Base-by-base conservation (phyloP, 2,329 filamentous ascomycete species). In the Diplodia sapinea region DNA sequence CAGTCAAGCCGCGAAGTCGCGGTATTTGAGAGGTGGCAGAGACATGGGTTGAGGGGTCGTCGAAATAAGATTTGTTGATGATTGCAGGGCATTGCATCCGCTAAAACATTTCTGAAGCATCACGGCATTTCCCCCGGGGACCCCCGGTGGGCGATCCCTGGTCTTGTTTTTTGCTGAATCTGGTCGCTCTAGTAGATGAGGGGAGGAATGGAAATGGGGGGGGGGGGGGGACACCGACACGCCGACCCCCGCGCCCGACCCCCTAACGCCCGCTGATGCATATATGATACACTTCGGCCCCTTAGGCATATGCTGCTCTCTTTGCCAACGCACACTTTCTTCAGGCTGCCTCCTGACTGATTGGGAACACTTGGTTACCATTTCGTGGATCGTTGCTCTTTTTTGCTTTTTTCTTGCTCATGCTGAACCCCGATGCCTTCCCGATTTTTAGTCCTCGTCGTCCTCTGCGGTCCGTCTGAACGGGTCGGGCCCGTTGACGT, bases 401-500 rank as follows among this genome's bases (percentile, higher is more conserved):
- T 47, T 47, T 43, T 43, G 8, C 31, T 8, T 47, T 47, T 36
- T 36, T 12, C 33, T 36, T 11, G 33, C 13, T 47, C 7, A 47
- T 47, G 43, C 43, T 47, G 3, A 9, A 6, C 43, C 43, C 43
- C 5, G 43, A n/a, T n/a, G 17, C 43, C 17, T 17, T 20, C n/a
- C 8, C 33, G 8, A 11, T 9, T 6, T 47, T 20, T 50, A 61
- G 3, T 52, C 54, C 4, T 66, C 51, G n/a, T 61, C 66, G 33
- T 67, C 66, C 6, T 50, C 66, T 20, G n/a, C n/a, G 29, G 26
- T 26, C 20, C 59, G 59, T n/a, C 64, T 50, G 76, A 95, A 93
- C 51, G 92, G 91, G 82, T 95, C 81, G 61, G 77, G 74, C 84
- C 68, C 76, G 52, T 81, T 83, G 4, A 85, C 87, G 72, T 91